phyloP scores from a whole-genome alignment of 1,139 yeast genomes.

The Suhomyces choctaworum region DNA sequence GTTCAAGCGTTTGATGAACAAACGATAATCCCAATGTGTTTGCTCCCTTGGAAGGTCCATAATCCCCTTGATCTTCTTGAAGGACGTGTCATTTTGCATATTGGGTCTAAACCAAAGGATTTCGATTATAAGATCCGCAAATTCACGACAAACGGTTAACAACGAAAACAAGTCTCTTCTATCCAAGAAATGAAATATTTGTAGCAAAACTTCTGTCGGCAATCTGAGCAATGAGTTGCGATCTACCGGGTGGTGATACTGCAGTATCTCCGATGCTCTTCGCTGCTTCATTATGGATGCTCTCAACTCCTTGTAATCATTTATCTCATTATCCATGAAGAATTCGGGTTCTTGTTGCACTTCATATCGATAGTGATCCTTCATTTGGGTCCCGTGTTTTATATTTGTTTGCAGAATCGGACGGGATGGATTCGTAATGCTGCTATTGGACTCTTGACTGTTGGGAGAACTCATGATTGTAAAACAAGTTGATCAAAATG shows the following conservation, averaged over 20 bases:
- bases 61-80: slow-evolving; percentile 51
- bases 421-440: slow-evolving; percentile 9
- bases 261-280: slow-evolving; percentile 20
- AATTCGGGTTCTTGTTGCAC: slow-evolving; percentile 19
- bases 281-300: slow-evolving; percentile 37
- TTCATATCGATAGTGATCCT: slow-evolving; percentile 3
- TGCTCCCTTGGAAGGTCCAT: slow-evolving; percentile 49
- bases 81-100: slow-evolving; percentile 56
- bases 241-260: slow-evolving; percentile 15
- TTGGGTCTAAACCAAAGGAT: slow-evolving; percentile 89
- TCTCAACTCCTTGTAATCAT: slow-evolving; percentile 39
- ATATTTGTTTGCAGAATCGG: slow-evolving; percentile 1
- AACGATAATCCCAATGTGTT: slow-evolving; percentile 73
- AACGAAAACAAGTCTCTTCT: slow-evolving; percentile 68
- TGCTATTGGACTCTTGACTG: slow-evolving; percentile 23
- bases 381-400: slow-evolving; percentile 2
- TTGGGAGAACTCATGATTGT: slow-evolving; percentile 34
- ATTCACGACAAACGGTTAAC: slow-evolving; percentile 74
- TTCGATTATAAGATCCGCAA: slow-evolving; percentile 80
- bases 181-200: slow-evolving; percentile 67
- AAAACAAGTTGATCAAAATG: no score
- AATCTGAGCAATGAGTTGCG: slow-evolving; percentile 53
- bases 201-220: slow-evolving; percentile 79
- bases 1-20: slow-evolving; percentile 76
- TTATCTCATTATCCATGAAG: slow-evolving; percentile 38